Conservation (phyloP, 2,329 filamentous ascomycete genomes). For the Dothistroma septosporum region DNA sequence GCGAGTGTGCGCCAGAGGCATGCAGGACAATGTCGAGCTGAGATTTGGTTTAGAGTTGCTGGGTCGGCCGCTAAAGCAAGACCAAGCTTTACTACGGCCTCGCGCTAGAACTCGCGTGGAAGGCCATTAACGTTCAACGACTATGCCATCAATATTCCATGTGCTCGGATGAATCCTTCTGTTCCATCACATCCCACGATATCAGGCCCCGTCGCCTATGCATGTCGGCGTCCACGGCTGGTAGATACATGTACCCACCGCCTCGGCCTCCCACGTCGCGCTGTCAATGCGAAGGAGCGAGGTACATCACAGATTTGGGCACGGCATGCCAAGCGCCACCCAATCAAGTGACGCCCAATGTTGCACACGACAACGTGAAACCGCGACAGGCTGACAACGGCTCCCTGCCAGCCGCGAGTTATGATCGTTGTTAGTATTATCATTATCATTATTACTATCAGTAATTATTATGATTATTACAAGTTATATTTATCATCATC, state of each 20-base stretch:
- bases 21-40: neutral
- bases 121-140: neutral
- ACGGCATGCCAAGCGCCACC: too few relatives aligned
- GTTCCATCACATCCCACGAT: neutral
- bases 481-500: too few relatives aligned
- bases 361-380: conserved; percentile 3
- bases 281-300: neutral
- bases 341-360: neutral
- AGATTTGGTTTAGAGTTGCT: neutral
- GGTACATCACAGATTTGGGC: neutral
- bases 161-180: neutral
- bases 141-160: neutral
- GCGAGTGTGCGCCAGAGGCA: neutral
- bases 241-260: too few relatives aligned
- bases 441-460: too few relatives aligned
- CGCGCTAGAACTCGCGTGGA: neutral
- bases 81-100: neutral
- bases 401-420: neutral
- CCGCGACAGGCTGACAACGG: neutral
- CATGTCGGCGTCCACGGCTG: neutral
- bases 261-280: neutral
- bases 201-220: neutral
- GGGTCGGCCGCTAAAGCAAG: neutral
- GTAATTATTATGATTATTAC: too few relatives aligned
- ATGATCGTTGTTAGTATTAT: too few relatives aligned